phyloP scores from a whole-genome alignment of 768 basidiomycete species.

The Nevesoporus exiguus region DNA sequence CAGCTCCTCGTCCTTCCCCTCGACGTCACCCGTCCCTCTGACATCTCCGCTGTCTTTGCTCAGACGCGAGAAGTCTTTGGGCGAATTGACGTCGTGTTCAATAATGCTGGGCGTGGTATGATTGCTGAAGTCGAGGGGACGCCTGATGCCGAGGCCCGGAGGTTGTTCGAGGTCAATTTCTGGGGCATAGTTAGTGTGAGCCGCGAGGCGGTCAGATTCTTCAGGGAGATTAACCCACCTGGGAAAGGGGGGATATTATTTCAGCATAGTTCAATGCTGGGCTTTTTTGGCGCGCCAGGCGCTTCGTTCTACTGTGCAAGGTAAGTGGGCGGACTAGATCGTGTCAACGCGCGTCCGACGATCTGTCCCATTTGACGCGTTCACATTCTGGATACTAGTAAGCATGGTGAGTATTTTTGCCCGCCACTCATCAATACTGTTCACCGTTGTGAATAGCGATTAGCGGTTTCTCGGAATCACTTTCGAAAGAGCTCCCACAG shows the following conservation, averaged over 20 bases:
- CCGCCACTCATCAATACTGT: no score
- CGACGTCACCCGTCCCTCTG: slow-evolving; percentile 34
- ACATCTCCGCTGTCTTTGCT: slow-evolving; percentile 35
- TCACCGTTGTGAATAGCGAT: slow-evolving; percentile 1
- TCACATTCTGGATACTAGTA: slow-evolving; percentile 3
- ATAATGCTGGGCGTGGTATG: slow-evolving; percentile 36
- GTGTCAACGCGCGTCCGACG: background rate
- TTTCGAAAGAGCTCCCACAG: slow-evolving; percentile 8
- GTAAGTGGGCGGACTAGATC: background rate
- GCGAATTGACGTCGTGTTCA: slow-evolving; percentile 42
- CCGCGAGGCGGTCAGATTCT: slow-evolving; percentile 25
- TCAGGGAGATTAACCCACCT: slow-evolving; percentile 32
- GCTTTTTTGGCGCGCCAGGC: background rate
- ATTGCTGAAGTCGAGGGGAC: slow-evolving; percentile 34
- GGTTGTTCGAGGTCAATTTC: slow-evolving; percentile 35
- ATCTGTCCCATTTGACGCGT: background rate
- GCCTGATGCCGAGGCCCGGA: slow-evolving; percentile 28
- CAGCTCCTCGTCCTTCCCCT: slow-evolving; percentile 36
- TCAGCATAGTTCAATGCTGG: slow-evolving; percentile 11
- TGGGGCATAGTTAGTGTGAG: slow-evolving; percentile 17
- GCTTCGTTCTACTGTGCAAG: slow-evolving; percentile 9
- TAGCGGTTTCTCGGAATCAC: slow-evolving; percentile 7
- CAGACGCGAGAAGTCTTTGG: slow-evolving; percentile 34
- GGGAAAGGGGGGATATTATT: slow-evolving; percentile 10
- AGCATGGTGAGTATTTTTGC: slow-evolving; percentile 15